A percentile compares a stretch with the other conserved stretches of the same genome.
These are phyloP conservation scores for Leptographium flavum DNA, from an alignment of 2,329 filamentous ascomycete genomes.

Conservation along the genomic window DNA sequence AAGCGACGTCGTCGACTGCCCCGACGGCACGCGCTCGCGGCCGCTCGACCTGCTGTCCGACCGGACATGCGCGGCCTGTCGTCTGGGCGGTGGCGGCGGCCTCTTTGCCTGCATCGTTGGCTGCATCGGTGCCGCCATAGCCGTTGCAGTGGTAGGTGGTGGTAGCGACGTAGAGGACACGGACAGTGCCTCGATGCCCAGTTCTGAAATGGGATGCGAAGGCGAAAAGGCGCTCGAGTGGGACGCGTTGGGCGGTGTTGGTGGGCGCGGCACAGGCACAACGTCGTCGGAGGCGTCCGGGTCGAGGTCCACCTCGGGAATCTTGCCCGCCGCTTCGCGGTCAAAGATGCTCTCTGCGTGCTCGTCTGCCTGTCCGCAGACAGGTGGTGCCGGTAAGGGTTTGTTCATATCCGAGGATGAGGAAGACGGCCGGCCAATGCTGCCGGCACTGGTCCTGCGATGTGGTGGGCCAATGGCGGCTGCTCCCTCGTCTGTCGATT, in stretches of 20 bases:
- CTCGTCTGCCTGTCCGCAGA: slow-evolving; percentile 30
- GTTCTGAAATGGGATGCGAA: not conserved
- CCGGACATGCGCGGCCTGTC: slow-evolving; percentile 29
- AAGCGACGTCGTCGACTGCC: slow-evolving; percentile 19
- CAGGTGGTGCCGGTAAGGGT: slow-evolving; percentile 42
- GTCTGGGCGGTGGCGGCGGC: slow-evolving; percentile 34
- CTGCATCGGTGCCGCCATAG: no score
- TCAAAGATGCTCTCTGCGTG: slow-evolving; percentile 37
- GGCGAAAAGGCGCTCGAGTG: slow-evolving; percentile 16
- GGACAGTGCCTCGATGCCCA: not conserved
- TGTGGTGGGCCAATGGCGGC: slow-evolving; percentile 14
- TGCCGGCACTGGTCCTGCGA: not conserved
- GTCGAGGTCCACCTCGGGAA: slow-evolving; percentile 26
- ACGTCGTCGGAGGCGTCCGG: slow-evolving; percentile 14
- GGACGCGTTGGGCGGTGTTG: slow-evolving; percentile 24
- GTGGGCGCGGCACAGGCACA: slow-evolving; percentile 19
- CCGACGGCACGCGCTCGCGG: slow-evolving; percentile 6
- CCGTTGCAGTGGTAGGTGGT: not conserved
- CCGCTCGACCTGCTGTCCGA: slow-evolving; percentile 23
- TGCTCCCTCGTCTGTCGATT: slow-evolving; percentile 1
- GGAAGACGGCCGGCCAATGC: slow-evolving; percentile 17
- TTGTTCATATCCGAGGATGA: slow-evolving; percentile 42
- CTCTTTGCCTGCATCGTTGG: slow-evolving; percentile 4
- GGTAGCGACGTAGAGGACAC: no score
- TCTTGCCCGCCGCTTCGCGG: slow-evolving; percentile 36